Conservation (phyloP, 164 flowering plant genomes). For the Akebia trifoliata region DNA sequence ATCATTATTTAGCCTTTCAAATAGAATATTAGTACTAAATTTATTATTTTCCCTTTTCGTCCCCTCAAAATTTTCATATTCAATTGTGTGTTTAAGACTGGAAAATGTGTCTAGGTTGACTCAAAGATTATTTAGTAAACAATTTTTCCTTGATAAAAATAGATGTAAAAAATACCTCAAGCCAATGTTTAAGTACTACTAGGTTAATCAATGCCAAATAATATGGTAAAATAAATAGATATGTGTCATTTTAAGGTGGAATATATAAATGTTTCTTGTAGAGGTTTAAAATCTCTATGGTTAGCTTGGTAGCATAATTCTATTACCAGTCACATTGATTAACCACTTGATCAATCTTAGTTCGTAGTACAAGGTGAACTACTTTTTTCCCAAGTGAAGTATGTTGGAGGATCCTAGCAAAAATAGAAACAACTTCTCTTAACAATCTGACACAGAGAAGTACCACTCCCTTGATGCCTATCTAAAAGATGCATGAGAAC, state of each 20-base stretch:
- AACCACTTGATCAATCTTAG: constrained; percentile 89
- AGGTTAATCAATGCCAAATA: no score
- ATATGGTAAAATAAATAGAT: no score
- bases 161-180: no score
- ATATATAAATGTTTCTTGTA: constrained; percentile 57
- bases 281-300: constrained; percentile 69
- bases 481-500: constrained; percentile 33
- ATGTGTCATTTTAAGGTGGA: neutral
- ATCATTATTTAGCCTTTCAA: no score
- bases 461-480: constrained; percentile 65
- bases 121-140: no score
- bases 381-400: constrained; percentile 89
- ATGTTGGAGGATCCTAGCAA: constrained; percentile 79
- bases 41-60: no score
- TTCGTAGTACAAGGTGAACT: constrained; percentile 76
- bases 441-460: constrained; percentile 74
- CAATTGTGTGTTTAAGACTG: no score
- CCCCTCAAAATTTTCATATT: no score
- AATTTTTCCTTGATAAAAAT: no score
- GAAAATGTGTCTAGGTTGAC: no score
- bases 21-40: no score
- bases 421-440: constrained; percentile 85
- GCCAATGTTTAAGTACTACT: no score
- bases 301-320: constrained; percentile 81
- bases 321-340: constrained; percentile 94